These are phyloP conservation scores for Trypanosoma scelopori DNA, from an alignment of 208 protist genomes.

Conservation along the genomic window DNA sequence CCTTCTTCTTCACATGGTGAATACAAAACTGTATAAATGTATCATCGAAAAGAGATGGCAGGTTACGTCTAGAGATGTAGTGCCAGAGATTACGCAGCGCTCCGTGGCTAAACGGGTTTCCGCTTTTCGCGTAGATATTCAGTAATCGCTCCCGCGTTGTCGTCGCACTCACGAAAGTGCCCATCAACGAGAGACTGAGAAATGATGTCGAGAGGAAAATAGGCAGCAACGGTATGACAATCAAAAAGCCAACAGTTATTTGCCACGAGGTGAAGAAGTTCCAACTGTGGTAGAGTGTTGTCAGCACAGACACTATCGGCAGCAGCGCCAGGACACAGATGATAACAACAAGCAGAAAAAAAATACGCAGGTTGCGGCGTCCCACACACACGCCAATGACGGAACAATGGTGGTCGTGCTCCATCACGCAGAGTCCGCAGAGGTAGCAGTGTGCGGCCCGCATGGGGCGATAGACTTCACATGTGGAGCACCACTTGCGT, in stretches of 20 bases:
- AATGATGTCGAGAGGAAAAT: slow-evolving; percentile 26
- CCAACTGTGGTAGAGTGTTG: slow-evolving; percentile 27
- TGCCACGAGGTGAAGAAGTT: slow-evolving; percentile 23
- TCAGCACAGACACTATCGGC: slow-evolving; percentile 3
- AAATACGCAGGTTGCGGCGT: slow-evolving; percentile 58
- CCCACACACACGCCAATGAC: slow-evolving; percentile 87
- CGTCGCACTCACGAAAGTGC: slow-evolving; percentile 27
- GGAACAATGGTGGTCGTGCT: slow-evolving; percentile 91
- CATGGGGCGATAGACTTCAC: slow-evolving; percentile 77
- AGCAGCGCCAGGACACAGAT: slow-evolving; percentile 11
- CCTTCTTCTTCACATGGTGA: slow-evolving; percentile 34
- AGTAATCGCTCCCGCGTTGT: slow-evolving; percentile 83
- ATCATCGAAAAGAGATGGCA: slow-evolving; percentile 61
- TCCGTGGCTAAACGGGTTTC: slow-evolving; percentile 68
- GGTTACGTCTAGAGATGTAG: slow-evolving; percentile 40
- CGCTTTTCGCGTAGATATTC: slow-evolving; percentile 57
- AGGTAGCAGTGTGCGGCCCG: slow-evolving; percentile 90
- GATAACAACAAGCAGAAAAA: slow-evolving; percentile 43
- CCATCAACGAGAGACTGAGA: slow-evolving; percentile 31
- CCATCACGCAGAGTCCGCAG: slow-evolving; percentile 82
- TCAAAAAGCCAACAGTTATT: neutral
- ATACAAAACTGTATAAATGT: slow-evolving; percentile 69
- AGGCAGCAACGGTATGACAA: slow-evolving; percentile 30
- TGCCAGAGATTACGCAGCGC: slow-evolving; percentile 53
- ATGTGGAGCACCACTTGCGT: slow-evolving; percentile 91